Percentiles rank a stretch among this genome's conserved stretches.
phyloP scores from a whole-genome alignment of 179 eudicot species.

The Camellia oleifera region DNA sequence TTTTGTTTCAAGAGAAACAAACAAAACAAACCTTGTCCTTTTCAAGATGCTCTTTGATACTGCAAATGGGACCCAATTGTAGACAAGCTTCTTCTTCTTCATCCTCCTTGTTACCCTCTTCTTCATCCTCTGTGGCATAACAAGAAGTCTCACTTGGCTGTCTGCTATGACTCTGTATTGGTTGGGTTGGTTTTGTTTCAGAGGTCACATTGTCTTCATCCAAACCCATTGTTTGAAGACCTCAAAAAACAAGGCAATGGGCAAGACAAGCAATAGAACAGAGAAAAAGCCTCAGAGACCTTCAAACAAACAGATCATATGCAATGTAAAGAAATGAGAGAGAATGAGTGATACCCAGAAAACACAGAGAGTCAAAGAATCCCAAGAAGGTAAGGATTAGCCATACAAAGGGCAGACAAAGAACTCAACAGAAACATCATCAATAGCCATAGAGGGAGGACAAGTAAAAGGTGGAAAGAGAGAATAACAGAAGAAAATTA shows the following conservation, averaged over 20 bases:
- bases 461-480: too few species aligned
- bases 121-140: slow-evolving; percentile 60
- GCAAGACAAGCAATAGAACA: background rate
- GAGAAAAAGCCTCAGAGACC: background rate
- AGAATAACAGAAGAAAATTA: background rate
- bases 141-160: slow-evolving; percentile 45
- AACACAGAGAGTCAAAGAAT: background rate
- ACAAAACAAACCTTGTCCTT: slow-evolving; percentile 56
- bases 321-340: too few species aligned
- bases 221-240: slow-evolving; percentile 15
- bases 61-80: slow-evolving; percentile 64
- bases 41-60: slow-evolving; percentile 64
- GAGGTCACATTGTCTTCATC: slow-evolving; percentile 14
- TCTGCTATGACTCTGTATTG: slow-evolving; percentile 15
- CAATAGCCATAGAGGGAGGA: too few species aligned
- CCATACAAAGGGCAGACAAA: too few species aligned
- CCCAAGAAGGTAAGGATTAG: slow-evolving; percentile 18
- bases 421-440: background rate
- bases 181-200: slow-evolving; percentile 12
- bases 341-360: too few species aligned
- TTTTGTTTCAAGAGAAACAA: too few species aligned
- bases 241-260: too few species aligned
- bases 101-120: too few species aligned
- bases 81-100: slow-evolving; percentile 37
- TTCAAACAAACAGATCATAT: background rate